Percentiles rank a stretch among this genome's conserved stretches.
Evolutionary conservation across 2,329 filamentous ascomycete species (phyloP).

Genomic region (Thielaviopsis populi): DNA sequence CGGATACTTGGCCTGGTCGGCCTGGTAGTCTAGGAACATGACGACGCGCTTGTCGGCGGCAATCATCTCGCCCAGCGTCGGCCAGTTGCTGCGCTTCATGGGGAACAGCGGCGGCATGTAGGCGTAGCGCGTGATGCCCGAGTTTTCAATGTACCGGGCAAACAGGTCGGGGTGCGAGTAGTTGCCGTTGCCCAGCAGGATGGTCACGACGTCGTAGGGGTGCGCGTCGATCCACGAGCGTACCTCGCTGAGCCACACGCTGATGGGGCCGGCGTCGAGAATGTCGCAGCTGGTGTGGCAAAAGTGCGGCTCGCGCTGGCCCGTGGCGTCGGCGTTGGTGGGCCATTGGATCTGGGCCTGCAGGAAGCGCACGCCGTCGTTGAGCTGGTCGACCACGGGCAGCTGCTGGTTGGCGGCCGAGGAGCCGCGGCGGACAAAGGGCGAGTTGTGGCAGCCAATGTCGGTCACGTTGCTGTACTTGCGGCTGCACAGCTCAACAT

Average conservation of each 20-base stretch:
- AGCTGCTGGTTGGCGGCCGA: conserved; percentile 62
- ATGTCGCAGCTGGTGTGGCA: conserved; percentile 77
- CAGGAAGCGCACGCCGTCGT: conserved; percentile 57
- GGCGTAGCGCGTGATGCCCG: conserved; percentile 56
- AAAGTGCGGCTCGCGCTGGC: conserved; percentile 46
- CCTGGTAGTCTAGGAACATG: conserved; percentile 73
- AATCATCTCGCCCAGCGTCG: conserved; percentile 65
- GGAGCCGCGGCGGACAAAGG: conserved; percentile 56
- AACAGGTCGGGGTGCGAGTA: conserved; percentile 51
- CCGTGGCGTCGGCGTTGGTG: conserved; percentile 26
- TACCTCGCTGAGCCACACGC: conserved; percentile 55
- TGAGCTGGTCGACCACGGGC: conserved; percentile 52
- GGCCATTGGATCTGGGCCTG: conserved; percentile 50
- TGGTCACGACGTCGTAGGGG: conserved; percentile 76
- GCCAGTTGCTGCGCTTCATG: conserved; percentile 65
- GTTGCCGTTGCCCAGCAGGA: conserved; percentile 73
- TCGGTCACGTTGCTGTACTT: conserved; percentile 72
- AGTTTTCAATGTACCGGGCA: conserved; percentile 50
- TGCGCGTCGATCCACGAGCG: conserved; percentile 57
- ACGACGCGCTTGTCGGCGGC: conserved; percentile 54
- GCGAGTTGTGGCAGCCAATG: conserved; percentile 67
- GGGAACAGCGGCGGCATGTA: conserved; percentile 59
- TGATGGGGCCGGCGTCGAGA: conserved; percentile 65
- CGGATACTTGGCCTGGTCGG: conserved; percentile 61
- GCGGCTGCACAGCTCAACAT: conserved; percentile 59